These are phyloP conservation scores for Neofusicoccum ribis DNA, from an alignment of 2,329 filamentous ascomycete genomes.

Conservation along the genomic window DNA sequence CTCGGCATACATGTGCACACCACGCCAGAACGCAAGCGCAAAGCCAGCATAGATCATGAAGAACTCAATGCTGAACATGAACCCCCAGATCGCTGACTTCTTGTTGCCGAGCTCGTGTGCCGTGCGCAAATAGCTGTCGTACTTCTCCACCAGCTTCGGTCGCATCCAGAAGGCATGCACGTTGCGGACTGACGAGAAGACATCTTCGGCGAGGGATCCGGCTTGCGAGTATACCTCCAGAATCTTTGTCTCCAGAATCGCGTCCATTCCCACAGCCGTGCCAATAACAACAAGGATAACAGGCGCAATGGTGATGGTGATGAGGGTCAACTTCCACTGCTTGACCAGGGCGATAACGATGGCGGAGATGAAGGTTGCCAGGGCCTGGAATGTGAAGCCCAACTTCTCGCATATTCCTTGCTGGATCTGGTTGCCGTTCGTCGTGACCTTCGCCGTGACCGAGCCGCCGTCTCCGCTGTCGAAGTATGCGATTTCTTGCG, in stretches of 20 bases:
- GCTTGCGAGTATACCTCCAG: slow-evolving; percentile 46
- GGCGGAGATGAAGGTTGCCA: slow-evolving; percentile 69
- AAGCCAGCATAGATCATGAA: slow-evolving; percentile 45
- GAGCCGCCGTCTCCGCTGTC: slow-evolving; percentile 66
- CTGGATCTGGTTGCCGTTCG: slow-evolving; percentile 89
- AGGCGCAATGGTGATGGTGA: slow-evolving; percentile 6
- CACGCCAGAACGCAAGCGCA: slow-evolving; percentile 40
- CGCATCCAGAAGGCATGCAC: slow-evolving; percentile 49
- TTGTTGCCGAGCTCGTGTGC: slow-evolving; percentile 48
- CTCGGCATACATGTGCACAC: slow-evolving; percentile 33
- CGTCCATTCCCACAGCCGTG: slow-evolving; percentile 36
- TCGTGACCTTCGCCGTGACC: slow-evolving; percentile 88
- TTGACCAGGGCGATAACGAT: slow-evolving; percentile 49
- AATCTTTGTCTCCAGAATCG: slow-evolving; percentile 38
- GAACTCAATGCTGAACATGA: slow-evolving; percentile 45
- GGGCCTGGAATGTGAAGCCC: slow-evolving; percentile 66
- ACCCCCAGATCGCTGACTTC: slow-evolving; percentile 45
- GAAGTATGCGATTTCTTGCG: slow-evolving; percentile 66
- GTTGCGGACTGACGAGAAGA: slow-evolving; percentile 51
- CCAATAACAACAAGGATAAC: slow-evolving; percentile 30
- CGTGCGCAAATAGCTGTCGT: slow-evolving; percentile 44
- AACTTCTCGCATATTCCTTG: slow-evolving; percentile 67
- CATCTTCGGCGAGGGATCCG: slow-evolving; percentile 52
- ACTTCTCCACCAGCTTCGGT: slow-evolving; percentile 44
- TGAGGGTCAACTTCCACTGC: slow-evolving; percentile 14